Conservation (phyloP, 169 alveolate species). For the Perkinsus chesapeaki region DNA sequence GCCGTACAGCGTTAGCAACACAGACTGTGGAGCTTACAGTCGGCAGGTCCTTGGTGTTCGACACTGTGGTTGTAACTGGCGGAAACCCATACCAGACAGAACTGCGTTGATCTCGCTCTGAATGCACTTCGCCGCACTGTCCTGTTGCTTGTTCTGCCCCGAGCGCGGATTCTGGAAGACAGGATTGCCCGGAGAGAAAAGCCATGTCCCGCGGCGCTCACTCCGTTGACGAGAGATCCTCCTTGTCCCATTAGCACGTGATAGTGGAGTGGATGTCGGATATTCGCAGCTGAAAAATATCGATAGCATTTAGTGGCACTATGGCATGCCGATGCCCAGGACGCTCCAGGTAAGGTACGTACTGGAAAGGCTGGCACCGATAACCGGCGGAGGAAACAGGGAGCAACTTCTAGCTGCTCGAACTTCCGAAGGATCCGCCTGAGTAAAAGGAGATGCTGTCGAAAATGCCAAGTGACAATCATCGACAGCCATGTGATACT, state of each 20-base stretch:
- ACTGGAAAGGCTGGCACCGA: background rate
- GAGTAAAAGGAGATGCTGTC: too few relatives aligned
- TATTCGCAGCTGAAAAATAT: background rate
- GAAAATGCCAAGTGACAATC: too few relatives aligned
- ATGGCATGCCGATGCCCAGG: background rate
- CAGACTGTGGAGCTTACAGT: background rate
- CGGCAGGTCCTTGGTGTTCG: background rate
- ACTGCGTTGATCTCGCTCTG: background rate
- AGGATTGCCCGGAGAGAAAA: background rate
- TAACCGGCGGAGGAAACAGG: background rate
- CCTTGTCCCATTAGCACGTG: background rate
- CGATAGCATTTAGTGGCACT: too few relatives aligned
- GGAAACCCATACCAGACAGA: background rate
- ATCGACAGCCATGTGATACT: too few relatives aligned
- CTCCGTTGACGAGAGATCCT: background rate
- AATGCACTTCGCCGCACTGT: background rate
- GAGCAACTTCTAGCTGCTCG: background rate
- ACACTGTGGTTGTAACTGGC: background rate
- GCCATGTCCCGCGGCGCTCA: background rate
- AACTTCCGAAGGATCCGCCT: background rate
- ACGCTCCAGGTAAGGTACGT: background rate
- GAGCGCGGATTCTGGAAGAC: background rate
- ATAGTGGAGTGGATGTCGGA: background rate
- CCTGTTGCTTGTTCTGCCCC: background rate
- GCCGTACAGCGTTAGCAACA: background rate